These are phyloP conservation scores for Penicillium sp. DNA, from an alignment of 2,329 filamentous ascomycete genomes.

Conservation along the genomic window DNA sequence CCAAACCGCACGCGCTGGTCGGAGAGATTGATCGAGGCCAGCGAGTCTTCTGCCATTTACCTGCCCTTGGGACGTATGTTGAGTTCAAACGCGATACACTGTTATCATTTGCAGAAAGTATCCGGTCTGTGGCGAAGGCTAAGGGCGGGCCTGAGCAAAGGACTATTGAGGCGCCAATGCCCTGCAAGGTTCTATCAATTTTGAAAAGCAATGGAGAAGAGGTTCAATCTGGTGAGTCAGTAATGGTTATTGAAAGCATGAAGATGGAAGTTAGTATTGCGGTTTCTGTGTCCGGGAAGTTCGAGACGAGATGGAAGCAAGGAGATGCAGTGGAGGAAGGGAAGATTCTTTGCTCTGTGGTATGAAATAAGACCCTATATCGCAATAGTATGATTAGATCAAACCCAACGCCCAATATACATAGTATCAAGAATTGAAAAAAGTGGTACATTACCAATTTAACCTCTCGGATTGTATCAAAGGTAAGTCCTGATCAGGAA, in stretches of 20 bases:
- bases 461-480: no score
- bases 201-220: conserved; percentile 30
- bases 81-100: conserved; percentile 25
- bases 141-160: conserved; percentile 11
- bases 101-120: conserved; percentile 27
- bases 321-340: conserved; percentile 36
- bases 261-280: conserved; percentile 41
- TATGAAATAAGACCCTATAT: no score
- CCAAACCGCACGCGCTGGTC: conserved; percentile 2
- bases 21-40: conserved; percentile 12
- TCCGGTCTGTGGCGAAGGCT: conserved; percentile 14
- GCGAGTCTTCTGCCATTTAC: conserved; percentile 28
- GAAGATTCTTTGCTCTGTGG: conserved; percentile 19
- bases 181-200: conserved; percentile 34
- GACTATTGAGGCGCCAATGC: conserved; percentile 31
- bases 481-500: no score
- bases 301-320: conserved; percentile 25
- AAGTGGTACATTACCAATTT: no score
- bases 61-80: conserved; percentile 26
- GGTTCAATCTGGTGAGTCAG: conserved; percentile 30
- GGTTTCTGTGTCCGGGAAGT: conserved; percentile 24
- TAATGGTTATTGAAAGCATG: conserved; percentile 44
- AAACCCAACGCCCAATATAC: conserved; percentile 11
- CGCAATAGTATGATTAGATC: no score
- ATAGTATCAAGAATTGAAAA: no score